Evolutionary conservation across 306 rosid species (phyloP), one percentile per base, ranked within the genome.

Genomic region (Medicago lupulina): DNA sequence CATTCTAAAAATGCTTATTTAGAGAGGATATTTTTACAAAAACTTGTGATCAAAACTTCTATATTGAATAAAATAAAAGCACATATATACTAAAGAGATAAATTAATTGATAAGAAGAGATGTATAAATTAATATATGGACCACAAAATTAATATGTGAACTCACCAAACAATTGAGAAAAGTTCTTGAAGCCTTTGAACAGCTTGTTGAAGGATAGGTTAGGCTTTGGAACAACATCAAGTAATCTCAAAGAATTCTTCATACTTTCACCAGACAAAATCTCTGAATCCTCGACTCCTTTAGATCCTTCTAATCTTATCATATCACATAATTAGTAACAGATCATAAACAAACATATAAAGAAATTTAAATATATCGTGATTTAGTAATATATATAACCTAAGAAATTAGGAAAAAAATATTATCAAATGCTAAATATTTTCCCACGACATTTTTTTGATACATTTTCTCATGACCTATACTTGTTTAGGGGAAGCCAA

Each of bases 111-210:
- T 44, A 11, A 46, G 13, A 46, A 40, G 14, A 51, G 58, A 17
- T 23, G 28, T 8, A 51, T 16, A 54, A 55, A 18, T 18, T 19
- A 53, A 53, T 17, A 53, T 53, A 53, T 23, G 59, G 59, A 53
- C 13, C 12, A 17, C 25, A 23, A 58, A 58, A 23, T 21, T 23
- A 59, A 25, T 59, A 59, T 60, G 40, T 60, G 4, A 25, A 58
- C 96, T 76, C 84, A 90, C 99, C 97, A 86, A 95, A 95, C 18
- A 87, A 67, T 53, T 88, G 93, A 76, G 99, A 95, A 72, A 95
- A 2, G 84, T 83, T 92, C 88, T 95, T 95, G 92, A 94, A 84
- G 46, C 98, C 98, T 82, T 91, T 93, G 85, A 85, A 73, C 28
- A 95, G 70, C 81, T 86, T 90, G 34, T 92, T 84, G 57, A 92